Evolutionary conservation across 2,329 filamentous ascomycete genomes (phyloP).

Genomic region (Diplodia sapinea): DNA sequence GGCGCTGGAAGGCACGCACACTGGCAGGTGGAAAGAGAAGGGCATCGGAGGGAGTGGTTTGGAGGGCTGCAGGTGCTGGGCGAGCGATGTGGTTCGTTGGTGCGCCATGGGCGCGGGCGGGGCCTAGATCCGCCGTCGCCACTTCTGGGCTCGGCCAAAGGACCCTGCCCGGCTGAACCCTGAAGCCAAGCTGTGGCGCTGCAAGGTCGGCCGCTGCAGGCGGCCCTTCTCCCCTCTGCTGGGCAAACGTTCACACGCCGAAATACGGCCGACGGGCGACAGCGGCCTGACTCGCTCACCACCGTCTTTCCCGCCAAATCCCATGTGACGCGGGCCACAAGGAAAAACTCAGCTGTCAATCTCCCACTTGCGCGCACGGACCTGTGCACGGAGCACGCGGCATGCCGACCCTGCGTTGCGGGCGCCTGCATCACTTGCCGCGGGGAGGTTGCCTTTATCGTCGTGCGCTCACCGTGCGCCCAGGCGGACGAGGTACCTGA

Average conservation of each 20-base stretch:
- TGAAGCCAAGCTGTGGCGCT: conserved; percentile 15
- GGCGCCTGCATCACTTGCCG: conserved; percentile 16
- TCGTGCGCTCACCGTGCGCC: not conserved
- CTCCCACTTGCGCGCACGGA: not conserved
- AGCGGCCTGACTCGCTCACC: conserved; percentile 14
- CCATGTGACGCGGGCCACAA: conserved; percentile 27
- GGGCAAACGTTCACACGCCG: not conserved
- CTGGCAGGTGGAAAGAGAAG: not conserved
- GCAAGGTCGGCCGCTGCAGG: not conserved
- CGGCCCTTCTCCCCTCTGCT: not conserved
- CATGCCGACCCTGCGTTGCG: conserved; percentile 8
- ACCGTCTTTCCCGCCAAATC: conserved; percentile 26
- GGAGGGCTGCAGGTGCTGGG: not conserved
- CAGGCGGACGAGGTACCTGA: not conserved
- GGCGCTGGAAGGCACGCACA: not conserved
- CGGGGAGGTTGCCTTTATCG: conserved; percentile 6
- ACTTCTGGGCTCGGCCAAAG: conserved; percentile 11
- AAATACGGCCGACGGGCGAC: conserved; percentile 20
- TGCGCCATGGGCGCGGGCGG: conserved; percentile 13
- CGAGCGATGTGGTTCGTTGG: conserved; percentile 8
- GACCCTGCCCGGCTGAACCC: conserved; percentile 27
- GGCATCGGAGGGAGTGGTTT: not conserved
- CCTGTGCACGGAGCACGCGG: not conserved
- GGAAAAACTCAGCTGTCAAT: conserved; percentile 26
- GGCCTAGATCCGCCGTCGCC: conserved; percentile 25